Evolutionary conservation across 306 rosid genomes (phyloP), one percentile per base, ranked within the genome.

Genomic region (Neltuma alba): DNA sequence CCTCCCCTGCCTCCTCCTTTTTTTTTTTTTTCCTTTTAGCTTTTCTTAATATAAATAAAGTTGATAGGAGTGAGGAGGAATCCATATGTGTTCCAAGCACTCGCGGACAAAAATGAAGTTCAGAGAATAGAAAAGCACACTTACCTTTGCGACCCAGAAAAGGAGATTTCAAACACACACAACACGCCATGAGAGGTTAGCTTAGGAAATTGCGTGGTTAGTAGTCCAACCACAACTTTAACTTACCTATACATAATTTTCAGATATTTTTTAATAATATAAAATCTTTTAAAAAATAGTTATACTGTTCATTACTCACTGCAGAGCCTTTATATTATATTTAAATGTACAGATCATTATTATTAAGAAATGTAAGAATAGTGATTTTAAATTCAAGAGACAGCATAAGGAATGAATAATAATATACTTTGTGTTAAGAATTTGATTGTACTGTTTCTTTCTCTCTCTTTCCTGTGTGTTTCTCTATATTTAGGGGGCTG

Each of bases 161-260:
- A 91, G 92, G 94, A 93, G 94, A 78, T 89, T 93, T 93, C 97
- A 93, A 91, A 91, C 91, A 84, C 65, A 87, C 70, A 66, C 31
- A n/a, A 65, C 47, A 18, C 28, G 21, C 85, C 89, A 52, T 85
- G 85, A 86, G 91, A n/a, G 80, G 78, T 86, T 87, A 77, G 89
- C 98, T 89, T 90, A 85, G 95, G 99, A 91, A 94, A 89, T 92
- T 89, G 94, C 95, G 89, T 92, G 94, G 90, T 88, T 79, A 84
- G 45, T 85, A 90, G 78, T 88, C 91, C 88, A 70, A 85, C 72
- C 66, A 65, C 20, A 14, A 6, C 7, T 30, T 61, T 30, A 18
- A 20, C 55, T 48, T 48, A 42, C 48, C 48, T 16, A 42, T n/a
- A 45, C 5, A 1, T 48, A 18, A 18, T 48, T 18, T 10, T 48